These are phyloP conservation scores for Olyra latifolia DNA, from an alignment of 176 grass and related monocot species.

Conservation along the genomic window DNA sequence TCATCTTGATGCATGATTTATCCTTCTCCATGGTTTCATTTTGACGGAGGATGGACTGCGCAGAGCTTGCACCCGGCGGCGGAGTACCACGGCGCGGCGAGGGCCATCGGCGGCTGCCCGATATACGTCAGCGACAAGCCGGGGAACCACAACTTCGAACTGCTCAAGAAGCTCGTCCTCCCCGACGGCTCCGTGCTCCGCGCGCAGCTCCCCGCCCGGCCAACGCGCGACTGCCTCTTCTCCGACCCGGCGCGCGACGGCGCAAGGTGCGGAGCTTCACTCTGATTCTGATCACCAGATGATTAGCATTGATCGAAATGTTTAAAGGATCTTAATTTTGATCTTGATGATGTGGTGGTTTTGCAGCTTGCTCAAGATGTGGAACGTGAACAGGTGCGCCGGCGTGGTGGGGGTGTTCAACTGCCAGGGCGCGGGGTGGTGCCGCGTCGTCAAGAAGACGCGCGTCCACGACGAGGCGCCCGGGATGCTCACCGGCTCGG, in stretches of 20 bases:
- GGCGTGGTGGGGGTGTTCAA: slow-evolving; percentile 88
- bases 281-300: not conserved
- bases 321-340: not conserved
- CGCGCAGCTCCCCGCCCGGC: slow-evolving; percentile 61
- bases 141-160: slow-evolving; percentile 70
- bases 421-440: slow-evolving; percentile 92
- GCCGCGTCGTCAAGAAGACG: slow-evolving; percentile 54
- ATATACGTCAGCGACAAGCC: slow-evolving; percentile 89
- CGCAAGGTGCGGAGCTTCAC: slow-evolving; percentile 31
- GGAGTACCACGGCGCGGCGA: slow-evolving; percentile 80
- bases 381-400: slow-evolving; percentile 68
- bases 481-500: slow-evolving; percentile 52
- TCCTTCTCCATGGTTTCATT: not conserved
- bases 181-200: slow-evolving; percentile 79
- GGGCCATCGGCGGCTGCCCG: slow-evolving; percentile 58
- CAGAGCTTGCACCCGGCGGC: slow-evolving; percentile 80
- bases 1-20: no score
- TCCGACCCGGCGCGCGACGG: slow-evolving; percentile 74
- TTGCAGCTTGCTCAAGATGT: slow-evolving; percentile 80
- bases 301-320: not conserved
- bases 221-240: slow-evolving; percentile 81
- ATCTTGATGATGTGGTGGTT: not conserved
- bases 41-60: not conserved
- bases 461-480: slow-evolving; percentile 67
- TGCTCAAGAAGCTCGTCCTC: slow-evolving; percentile 75